Conservation (phyloP, 2,329 filamentous ascomycete species). For the Talaromyces sp. region DNA sequence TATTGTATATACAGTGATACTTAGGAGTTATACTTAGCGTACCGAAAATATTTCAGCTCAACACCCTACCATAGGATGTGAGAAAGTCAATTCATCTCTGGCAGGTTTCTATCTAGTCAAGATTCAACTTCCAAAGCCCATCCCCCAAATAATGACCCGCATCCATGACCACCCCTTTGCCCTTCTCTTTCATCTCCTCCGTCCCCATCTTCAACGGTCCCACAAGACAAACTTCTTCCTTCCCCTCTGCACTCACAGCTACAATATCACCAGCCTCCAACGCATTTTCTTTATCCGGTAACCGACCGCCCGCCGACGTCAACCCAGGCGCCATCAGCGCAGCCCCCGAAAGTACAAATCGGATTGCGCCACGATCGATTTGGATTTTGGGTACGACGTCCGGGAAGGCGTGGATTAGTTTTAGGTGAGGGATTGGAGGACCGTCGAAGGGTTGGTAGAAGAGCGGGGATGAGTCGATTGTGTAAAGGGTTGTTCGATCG, state of each 20-base stretch:
- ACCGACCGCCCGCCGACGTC: constrained; percentile 74
- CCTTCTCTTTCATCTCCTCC: constrained; percentile 87
- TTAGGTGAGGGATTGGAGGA: constrained; percentile 80
- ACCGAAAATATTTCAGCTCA: not conserved
- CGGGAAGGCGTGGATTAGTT: constrained; percentile 86
- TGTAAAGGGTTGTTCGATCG: constrained; percentile 85
- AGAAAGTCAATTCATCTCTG: not conserved
- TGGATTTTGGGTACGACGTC: constrained; percentile 76
- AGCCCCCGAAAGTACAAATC: constrained; percentile 89
- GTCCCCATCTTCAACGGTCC: constrained; percentile 81
- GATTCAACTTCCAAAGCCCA: constrained; percentile 76
- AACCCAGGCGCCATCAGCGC: constrained; percentile 95
- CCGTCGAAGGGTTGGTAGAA: constrained; percentile 86
- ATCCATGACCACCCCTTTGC: constrained; percentile 91
- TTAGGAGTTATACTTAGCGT: not conserved
- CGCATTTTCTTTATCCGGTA: constrained; percentile 65
- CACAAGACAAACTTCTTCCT: constrained; percentile 84
- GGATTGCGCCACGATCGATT: constrained; percentile 93
- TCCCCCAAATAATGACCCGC: constrained; percentile 91
- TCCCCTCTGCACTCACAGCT: constrained; percentile 87
- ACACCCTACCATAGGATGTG: not conserved
- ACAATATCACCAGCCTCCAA: constrained; percentile 79
- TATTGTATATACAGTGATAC: constrained; percentile 2
- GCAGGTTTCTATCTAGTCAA: constrained; percentile 44
- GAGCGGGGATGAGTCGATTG: constrained; percentile 70